Base-by-base conservation (phyloP, 345 rosid genomes). In the Draba incana region DNA sequence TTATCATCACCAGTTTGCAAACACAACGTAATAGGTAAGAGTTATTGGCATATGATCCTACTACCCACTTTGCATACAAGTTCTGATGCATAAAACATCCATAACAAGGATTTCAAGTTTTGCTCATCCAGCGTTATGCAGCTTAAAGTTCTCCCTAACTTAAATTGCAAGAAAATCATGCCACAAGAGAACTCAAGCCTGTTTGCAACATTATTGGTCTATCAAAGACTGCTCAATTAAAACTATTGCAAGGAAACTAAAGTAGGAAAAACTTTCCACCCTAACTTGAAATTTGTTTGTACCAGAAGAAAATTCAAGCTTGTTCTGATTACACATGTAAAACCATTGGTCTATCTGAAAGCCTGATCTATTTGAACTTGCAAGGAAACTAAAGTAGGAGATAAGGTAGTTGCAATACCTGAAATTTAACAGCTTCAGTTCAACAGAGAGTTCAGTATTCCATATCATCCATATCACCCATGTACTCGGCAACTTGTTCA, bases 401-500 rank as follows among this genome's bases (percentile, higher is more conserved):
- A 37, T 10, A 12, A 44, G 55, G 30, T 44, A 44, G 62, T 35
- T 24, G 48, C 48, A 54, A 20, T 48, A 64, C 77, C 71, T 66
- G 47, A 35, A 41, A 49, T 4, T n/a, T 15, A 39, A 45, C 54
- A 68, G 70, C 70, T 69, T 54, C n/a, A 14, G 6, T 47, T 48
- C 46, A 65, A 58, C 54, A 59, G 12, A 75, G 54, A 79, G 41
- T 45, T 65, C 76, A 84, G 63, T 84, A 81, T 14, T 79, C 81
- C 16, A 84, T 48, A 53, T 80, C 60, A 74, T 71, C 71, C 1
- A 91, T 91, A 84, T 90, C 93, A 38, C 90, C 97, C n/a, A 78
- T 62, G 66, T 82, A 92, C 84, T 88, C 93, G 0, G 96, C 96
- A 69, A 92, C 81, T 76, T 92, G 93, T 14, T 90, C 98, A 3